A percentile compares a stretch with the other conserved stretches of the same genome.
phyloP scores from a whole-genome alignment of 805 yeast species.

The Starmerella gropengiesseri region DNA sequence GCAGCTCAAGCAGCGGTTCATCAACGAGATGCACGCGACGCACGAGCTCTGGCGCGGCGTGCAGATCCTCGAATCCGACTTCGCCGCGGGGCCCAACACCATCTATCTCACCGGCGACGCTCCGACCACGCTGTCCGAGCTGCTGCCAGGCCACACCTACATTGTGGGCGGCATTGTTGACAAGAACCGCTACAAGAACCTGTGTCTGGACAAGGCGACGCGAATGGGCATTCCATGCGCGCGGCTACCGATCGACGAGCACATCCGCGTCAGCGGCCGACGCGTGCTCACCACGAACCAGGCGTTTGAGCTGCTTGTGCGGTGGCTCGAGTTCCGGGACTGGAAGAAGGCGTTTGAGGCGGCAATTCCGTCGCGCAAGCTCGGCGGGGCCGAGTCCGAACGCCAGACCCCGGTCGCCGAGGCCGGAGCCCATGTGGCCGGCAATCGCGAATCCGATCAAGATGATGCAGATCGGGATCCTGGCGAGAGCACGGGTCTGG shows the following conservation, averaged over 20 bases:
- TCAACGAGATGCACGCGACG: conserved; percentile 42
- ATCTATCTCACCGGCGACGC: conserved; percentile 84
- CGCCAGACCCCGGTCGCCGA: too few species aligned
- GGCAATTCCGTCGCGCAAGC: conserved; percentile 76
- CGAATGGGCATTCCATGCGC: conserved; percentile 59
- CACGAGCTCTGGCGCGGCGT: conserved; percentile 62
- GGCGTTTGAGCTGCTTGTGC: conserved; percentile 76
- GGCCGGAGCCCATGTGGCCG: background rate
- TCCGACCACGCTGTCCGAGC: conserved; percentile 49
- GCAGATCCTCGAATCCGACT: conserved; percentile 36
- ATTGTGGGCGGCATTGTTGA: conserved; percentile 95
- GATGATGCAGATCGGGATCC: too few species aligned
- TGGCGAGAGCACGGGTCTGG: too few species aligned
- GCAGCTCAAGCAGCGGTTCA: conserved; percentile 56
- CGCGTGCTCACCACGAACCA: conserved; percentile 87
- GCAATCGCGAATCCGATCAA: too few species aligned
- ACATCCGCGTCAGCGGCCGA: conserved; percentile 70
- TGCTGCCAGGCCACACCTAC: conserved; percentile 64
- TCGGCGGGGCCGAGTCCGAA: too few species aligned
- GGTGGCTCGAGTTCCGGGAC: conserved; percentile 65
- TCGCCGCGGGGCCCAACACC: background rate
- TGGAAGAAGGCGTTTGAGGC: conserved; percentile 82
- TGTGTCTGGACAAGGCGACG: conserved; percentile 76
- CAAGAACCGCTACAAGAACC: conserved; percentile 72
- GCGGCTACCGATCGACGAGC: conserved; percentile 78